Percentiles rank a stretch among this genome's conserved stretches.
These are phyloP conservation scores for Candida ortonii DNA, from an alignment of 805 yeast genomes.

Conservation along the genomic window DNA sequence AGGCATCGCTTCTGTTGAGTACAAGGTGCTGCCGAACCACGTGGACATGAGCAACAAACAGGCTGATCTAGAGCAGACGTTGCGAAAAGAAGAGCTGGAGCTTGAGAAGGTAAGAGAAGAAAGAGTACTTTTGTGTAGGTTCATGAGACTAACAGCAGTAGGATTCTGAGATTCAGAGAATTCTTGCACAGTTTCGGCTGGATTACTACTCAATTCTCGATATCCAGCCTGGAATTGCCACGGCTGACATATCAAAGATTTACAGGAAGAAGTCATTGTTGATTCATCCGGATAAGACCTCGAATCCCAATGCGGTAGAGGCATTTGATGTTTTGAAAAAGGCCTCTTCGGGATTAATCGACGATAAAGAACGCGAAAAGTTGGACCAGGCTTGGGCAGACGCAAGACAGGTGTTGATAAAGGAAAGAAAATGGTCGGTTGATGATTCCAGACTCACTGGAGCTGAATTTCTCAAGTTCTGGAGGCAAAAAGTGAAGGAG, in stretches of 20 bases:
- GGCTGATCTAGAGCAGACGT: slow-evolving; percentile 14
- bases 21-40: background rate
- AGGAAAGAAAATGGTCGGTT: slow-evolving; percentile 35
- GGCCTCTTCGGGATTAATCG: slow-evolving; percentile 44
- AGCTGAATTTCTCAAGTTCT: slow-evolving; percentile 36
- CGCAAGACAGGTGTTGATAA: slow-evolving; percentile 38
- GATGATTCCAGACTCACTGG: slow-evolving; percentile 37
- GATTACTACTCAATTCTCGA: slow-evolving; percentile 59
- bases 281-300: slow-evolving; percentile 67
- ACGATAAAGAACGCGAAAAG: slow-evolving; percentile 36
- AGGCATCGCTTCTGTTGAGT: background rate
- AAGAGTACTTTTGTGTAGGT: too few relatives aligned
- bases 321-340: slow-evolving; percentile 62
- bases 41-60: slow-evolving; percentile 4
- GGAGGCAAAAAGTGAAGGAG: slow-evolving; percentile 43
- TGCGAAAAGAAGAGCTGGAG: slow-evolving; percentile 22
- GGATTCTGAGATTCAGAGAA: slow-evolving; percentile 56
- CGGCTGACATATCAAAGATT: slow-evolving; percentile 40
- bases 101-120: slow-evolving; percentile 17
- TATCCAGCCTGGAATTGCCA: slow-evolving; percentile 39
- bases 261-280: slow-evolving; percentile 59
- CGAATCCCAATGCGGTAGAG: slow-evolving; percentile 53
- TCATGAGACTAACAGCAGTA: slow-evolving; percentile 13
- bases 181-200: slow-evolving; percentile 43
- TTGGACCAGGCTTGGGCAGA: slow-evolving; percentile 46